Conservation (phyloP, 129 eudicot genomes). For the Heracleum sosnowskyi region DNA sequence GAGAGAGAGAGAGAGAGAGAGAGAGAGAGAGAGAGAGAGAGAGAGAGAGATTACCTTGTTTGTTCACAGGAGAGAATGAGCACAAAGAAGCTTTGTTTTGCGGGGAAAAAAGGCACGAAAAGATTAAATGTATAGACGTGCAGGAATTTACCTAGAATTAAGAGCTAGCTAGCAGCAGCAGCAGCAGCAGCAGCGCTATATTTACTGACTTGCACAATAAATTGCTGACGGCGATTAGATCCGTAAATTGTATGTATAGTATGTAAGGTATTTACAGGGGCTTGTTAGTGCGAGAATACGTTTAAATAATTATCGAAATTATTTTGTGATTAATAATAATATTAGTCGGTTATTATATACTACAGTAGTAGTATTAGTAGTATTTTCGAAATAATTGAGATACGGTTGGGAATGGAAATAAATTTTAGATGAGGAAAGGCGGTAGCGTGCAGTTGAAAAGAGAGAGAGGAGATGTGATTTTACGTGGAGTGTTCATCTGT, state of each 20-base stretch:
- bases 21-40: slow-evolving; percentile 1
- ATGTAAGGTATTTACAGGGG: too few species aligned
- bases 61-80: not conserved
- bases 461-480: not conserved
- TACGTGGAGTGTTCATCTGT: slow-evolving; percentile 5
- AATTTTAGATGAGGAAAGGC: not conserved
- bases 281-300: not conserved
- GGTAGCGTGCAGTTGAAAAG: slow-evolving; percentile 6
- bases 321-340: too few species aligned
- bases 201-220: not conserved
- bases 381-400: too few species aligned
- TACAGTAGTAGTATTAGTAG: too few species aligned
- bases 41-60: not conserved
- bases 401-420: not conserved
- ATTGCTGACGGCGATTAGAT: too few species aligned
- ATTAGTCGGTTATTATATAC: too few species aligned
- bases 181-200: not conserved
- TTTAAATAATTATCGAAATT: too few species aligned
- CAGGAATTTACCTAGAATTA: not conserved
- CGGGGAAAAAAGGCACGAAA: not conserved
- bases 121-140: not conserved
- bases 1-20: slow-evolving; percentile 1
- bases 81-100: not conserved
- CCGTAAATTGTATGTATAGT: too few species aligned
- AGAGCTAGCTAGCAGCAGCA: too few species aligned